A percentile compares a stretch with the other conserved stretches of the same genome.
These are phyloP conservation scores for Immersiella caudata DNA, from an alignment of 495 filamentous ascomycete species.

Conservation along the genomic window DNA sequence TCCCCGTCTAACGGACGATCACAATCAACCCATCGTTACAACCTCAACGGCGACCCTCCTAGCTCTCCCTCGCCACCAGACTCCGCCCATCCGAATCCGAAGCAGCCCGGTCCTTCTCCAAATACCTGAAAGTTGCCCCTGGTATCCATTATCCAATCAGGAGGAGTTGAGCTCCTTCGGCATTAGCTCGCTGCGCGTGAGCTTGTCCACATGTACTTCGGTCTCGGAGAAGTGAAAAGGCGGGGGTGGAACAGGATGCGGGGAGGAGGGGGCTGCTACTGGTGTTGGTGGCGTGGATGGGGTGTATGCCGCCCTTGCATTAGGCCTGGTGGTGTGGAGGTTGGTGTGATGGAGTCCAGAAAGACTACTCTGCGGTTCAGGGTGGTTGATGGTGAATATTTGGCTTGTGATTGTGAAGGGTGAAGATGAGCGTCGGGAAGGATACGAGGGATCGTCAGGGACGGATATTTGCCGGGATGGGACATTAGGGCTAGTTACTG, in stretches of 20 bases:
- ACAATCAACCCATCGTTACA: too few species aligned
- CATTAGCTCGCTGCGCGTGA: not conserved
- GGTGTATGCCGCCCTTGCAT: not conserved
- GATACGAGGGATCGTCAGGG: too few species aligned
- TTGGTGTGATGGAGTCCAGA: not conserved
- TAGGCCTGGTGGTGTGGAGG: not conserved
- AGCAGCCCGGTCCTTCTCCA: not conserved
- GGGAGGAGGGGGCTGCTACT: not conserved
- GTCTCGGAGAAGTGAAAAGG: too few species aligned
- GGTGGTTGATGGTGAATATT: too few species aligned
- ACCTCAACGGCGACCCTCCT: not conserved
- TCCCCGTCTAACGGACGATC: too few species aligned
- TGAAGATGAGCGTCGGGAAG: not conserved
- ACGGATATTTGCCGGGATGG: too few species aligned
- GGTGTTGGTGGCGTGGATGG: not conserved
- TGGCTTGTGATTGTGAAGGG: not conserved
- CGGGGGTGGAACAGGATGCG: too few species aligned
- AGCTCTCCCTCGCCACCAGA: not conserved
- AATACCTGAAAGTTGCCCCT: not conserved
- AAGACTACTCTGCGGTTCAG: too few species aligned
- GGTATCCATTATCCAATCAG: too few species aligned
- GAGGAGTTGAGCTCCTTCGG: too few species aligned
- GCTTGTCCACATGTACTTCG: too few species aligned
- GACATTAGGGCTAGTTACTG: too few species aligned
- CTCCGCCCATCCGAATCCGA: not conserved